A percentile compares a stretch with the other conserved stretches of the same genome.
phyloP scores from a whole-genome alignment of 148 eudicot species.

The Heliosperma pusillum region DNA sequence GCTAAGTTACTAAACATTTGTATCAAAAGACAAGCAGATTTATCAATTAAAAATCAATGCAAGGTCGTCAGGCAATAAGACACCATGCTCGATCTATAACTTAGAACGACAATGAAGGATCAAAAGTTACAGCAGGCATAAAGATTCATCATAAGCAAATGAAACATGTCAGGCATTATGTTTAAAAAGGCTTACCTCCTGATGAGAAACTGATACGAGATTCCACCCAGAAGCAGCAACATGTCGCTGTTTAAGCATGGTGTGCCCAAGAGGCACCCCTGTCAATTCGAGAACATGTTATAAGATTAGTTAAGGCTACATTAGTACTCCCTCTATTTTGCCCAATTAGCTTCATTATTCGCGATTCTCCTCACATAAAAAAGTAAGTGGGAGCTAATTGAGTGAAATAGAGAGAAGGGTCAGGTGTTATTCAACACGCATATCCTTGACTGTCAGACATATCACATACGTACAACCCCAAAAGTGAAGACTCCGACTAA shows the following conservation, averaged over 20 bases:
- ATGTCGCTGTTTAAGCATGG: slow-evolving; percentile 75
- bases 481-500: not conserved
- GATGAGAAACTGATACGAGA: slow-evolving; percentile 62
- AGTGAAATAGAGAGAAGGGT: too few species aligned
- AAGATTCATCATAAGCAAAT: not conserved
- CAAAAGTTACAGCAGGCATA: not conserved
- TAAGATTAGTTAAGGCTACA: not conserved
- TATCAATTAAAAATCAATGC: not conserved
- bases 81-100: not conserved
- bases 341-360: too few species aligned
- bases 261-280: slow-evolving; percentile 91
- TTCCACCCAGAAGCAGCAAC: slow-evolving; percentile 88
- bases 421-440: not conserved
- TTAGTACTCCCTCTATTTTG: not conserved
- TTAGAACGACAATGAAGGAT: not conserved
- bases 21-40: not conserved
- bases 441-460: not conserved
- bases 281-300: slow-evolving; percentile 22
- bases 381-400: too few species aligned
- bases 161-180: not conserved
- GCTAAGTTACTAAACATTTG: not conserved
- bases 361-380: too few species aligned
- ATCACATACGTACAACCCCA: not conserved
- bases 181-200: slow-evolving; percentile 49
- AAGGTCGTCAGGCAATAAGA: not conserved